Evolutionary conservation across 768 basidiomycete species (phyloP), one percentile per base, ranked within the genome.

Genomic region (Suillus bovinus): DNA sequence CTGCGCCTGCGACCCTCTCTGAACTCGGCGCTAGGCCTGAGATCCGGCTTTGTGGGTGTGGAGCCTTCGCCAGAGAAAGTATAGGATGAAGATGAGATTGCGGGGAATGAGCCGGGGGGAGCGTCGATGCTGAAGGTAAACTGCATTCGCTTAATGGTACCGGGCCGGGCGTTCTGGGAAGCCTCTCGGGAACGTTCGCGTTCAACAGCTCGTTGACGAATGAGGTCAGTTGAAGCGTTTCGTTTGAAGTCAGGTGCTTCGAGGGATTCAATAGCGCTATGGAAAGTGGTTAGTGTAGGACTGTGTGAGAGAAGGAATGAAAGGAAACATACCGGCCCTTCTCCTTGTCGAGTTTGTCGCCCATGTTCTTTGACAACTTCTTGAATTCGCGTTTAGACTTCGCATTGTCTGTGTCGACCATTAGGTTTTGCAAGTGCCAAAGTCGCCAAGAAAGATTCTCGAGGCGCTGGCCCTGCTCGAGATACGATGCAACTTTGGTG

Each of bases 401-500:
- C 47, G 93, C 91, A 66, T 93, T 93, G 82, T 94, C 93, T 64
- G 87, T 83, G 77, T 94, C 92, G 78, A 94, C 92, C 80, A 94
- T 94, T 69, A 94, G 85, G 69, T 87, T 91, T 78, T 94, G 93
- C 56, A 94, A 86, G 73, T 94, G 91, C 93, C 93, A 94, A 75
- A 94, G 84, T 72, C 93, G 86, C 93, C 93, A 94, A 68, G 88
- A 89, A 77, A 94, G 78, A 82, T 94, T 94, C 84, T 94, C 93
- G 71, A 94, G 90, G 61, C 93, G 82, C 73, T 92, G 90, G 53
- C 93, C 93, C 74, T 94, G 91, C 78, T 94, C 93, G 73, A 94
- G 90, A 79, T 86, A 93, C 75, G 89, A 86, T 58, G 91, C 92
- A 64, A 94, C 93, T 81, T 93, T 93, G 24, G 92, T 92, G 79